Evolutionary conservation across 2,329 filamentous ascomycete genomes (phyloP), one percentile per base, ranked within the genome.

Genomic region (Neoascochyta sp.): DNA sequence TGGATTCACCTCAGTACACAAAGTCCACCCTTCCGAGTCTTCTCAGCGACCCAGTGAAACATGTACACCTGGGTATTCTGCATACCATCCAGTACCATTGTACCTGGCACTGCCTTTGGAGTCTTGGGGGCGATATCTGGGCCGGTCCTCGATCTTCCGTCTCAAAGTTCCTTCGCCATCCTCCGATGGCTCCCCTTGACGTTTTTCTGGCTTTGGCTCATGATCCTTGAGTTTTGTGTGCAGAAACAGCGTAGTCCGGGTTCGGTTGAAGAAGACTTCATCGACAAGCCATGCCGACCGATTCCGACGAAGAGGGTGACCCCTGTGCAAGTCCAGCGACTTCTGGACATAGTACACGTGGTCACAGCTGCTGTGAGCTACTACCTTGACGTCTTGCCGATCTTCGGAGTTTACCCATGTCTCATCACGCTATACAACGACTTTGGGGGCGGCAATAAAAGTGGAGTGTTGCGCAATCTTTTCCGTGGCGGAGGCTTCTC

Each of bases 271-370:
- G 66, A 69, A 32, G 66, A 69, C 36, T 19, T 27, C 0, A 36
- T 63, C 32, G 69, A 69, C 50, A 69, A 68, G 30, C 63, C 64
- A 18, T 63, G 60, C 59, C 43, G 60, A 6, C 50, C 58, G 0
- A 41, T 64, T 18, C 50, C 58, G 0, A 36, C 41, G 1, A 32
- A 43, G 10, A 40, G 44, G 3, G 52, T 64, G 17, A 51, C 36
- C 9, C 18, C 32, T 1, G 14, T 18, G 1, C 31, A 52, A 7
- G 46, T 52, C 1, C 40, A 45, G 1, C 29, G 27, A 6, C 34
- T 59, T 4, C 14, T 50, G 9, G 8, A 16, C 2, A 19, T 22
- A 4, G 27, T 31, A 1, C 20, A 36, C 12, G 9, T 46, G n/a
- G 2, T 19, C 2, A 20, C 36, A 4, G 12, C 7, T 5, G 4